Evolutionary conservation across 352 stramenopile genomes (phyloP).

Genomic region (Peronospora tabacina): DNA sequence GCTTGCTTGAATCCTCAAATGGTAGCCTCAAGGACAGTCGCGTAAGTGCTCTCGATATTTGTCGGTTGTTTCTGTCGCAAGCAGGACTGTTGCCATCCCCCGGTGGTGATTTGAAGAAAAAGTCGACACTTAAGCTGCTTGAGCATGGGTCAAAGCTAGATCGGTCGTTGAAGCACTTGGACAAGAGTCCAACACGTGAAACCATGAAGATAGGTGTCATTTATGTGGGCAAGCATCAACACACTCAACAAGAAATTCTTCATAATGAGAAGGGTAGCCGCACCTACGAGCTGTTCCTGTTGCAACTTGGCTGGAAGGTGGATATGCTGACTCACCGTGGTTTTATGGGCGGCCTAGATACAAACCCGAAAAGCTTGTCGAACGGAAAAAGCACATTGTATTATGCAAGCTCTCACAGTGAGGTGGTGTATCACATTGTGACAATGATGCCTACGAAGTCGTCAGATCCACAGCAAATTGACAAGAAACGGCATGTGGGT

Average conservation of each 20-base stretch:
- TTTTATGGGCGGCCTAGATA: conserved; percentile 70
- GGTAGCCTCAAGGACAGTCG: conserved; percentile 34
- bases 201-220: conserved; percentile 88
- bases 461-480: conserved; percentile 75
- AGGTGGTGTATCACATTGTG: conserved; percentile 85
- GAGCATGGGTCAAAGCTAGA: conserved; percentile 73
- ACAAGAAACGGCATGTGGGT: conserved; percentile 85
- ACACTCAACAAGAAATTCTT: conserved; percentile 74
- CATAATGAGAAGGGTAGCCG: conserved; percentile 61
- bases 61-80: conserved; percentile 75
- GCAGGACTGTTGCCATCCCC: conserved; percentile 54
- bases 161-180: conserved; percentile 71
- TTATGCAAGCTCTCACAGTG: conserved; percentile 72
- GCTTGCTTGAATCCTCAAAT: conserved; percentile 26
- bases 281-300: conserved; percentile 61
- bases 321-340: conserved; percentile 57
- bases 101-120: conserved; percentile 49
- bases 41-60: conserved; percentile 68
- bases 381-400: conserved; percentile 70
- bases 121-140: conserved; percentile 51
- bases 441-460: conserved; percentile 84
- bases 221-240: conserved; percentile 70
- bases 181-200: conserved; percentile 81
- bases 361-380: conserved; percentile 73
- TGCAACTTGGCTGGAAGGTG: conserved; percentile 75